Base-by-base conservation (phyloP, 1,284 basidiomycete species). In the Ceratobasidium sp. region DNA sequence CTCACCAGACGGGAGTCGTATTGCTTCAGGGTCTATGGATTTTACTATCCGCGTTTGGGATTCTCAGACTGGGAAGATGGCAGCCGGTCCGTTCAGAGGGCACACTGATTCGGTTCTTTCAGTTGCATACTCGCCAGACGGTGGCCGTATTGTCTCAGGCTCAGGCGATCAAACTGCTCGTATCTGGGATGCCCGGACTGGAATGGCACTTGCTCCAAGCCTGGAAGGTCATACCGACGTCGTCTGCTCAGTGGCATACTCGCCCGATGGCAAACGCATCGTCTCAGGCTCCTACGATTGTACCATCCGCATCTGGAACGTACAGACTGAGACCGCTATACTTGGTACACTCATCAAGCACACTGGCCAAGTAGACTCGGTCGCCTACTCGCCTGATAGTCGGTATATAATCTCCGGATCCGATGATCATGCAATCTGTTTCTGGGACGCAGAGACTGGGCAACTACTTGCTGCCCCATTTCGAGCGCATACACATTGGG, bases 381-480 rank as follows among this genome's bases (percentile, higher is more conserved):
- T 76, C 0, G 74, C 74, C 3, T 76, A 49, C 35, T 76, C 74
- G 20, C 49, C 63, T 28, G 63, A 76, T 33, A 61, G 45, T 20
- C 11, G 31, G 15, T 28, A 15, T 4, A 45, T 64, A 3, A 35
- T 45, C 31, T 64, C 61, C 8, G 61, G 61, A 10, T 37, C 61
- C 4, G 20, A 39, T 23, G 61, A 64, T 42, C 4, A n/a, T 3
- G 39, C 61, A 10, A 42, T 64, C 35, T 26, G 56, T 6, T 8
- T 60, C 15, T 60, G 56, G 56, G 33, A 60, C 26, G 23, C 56
- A 26, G 23, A 60, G 31, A 33, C 23, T 17, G 56, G 56, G 7
- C 23, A 6, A 33, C 3, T 60, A 10, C 10, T 60, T 8, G 26
- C 11, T 8, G 56, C 6, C 7, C 56, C 28, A 3, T 17, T 33